Base-by-base conservation (phyloP, 208 protist species). In the Wallacemonas sp. region DNA sequence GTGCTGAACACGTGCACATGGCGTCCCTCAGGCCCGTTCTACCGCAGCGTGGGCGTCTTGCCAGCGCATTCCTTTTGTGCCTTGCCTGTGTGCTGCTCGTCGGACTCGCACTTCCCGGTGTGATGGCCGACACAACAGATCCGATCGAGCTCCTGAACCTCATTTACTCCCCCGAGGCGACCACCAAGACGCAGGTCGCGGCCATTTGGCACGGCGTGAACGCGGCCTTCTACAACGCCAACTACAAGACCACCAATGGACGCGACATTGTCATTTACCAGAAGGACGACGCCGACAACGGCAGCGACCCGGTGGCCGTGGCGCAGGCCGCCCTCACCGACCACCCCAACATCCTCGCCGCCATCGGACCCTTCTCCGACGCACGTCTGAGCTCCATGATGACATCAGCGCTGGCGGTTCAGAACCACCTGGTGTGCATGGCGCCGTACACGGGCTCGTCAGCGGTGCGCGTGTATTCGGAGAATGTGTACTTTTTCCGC, bases 391-490 rank as follows among this genome's bases (percentile, higher is more conserved):
- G 38, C 1, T 0, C 2, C 4, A n/a, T 63, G 1, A 47, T 87
- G 17, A 4, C 19, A 2, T 68, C 49, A 16, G 41, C 41, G n/a
- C 43, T 39, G 1, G 32, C 74, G 30, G 24, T 48, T 14, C 52
- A 69, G 24, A 71, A 76, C 27, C 27, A 73, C 21, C 36, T 87
- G 9, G 58, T 76, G 17, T 36, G 56, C 16, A 19, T 87, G 0
- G 58, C 63, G 0, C 83, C 80, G 2, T 77, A 80, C 41, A 82
- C 77, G 26, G 76, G 77, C 8, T 82, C 74, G 16, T 72, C 55
- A 23, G 21, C 24, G 0, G 47, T 80, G 58, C 81, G 81, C 14
- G 3, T 17, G n/a, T 91, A 73, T 68, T 78, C 68, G 9, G 41
- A 23, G 27, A 27, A 79, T 26, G 11, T 78, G 56, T 79, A 79